Evolutionary conservation across 768 basidiomycete species (phyloP).

Genomic region (Ramaria sp.): DNA sequence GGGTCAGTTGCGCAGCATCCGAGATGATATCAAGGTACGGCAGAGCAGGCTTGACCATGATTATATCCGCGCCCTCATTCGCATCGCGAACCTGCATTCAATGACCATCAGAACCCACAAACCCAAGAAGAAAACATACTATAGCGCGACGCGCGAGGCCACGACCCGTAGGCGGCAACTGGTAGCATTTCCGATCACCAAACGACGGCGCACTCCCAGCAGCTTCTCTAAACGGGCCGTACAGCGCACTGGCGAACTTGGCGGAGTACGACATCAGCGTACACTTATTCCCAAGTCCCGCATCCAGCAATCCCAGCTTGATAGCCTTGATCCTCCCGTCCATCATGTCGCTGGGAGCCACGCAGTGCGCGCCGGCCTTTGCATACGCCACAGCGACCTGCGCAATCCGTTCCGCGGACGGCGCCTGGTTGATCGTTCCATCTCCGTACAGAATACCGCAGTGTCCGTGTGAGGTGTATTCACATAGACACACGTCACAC

Average conservation of each 20-base stretch:
- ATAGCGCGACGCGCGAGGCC: conserved; percentile 91
- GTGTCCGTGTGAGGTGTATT: conserved; percentile 97
- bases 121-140: conserved; percentile 34
- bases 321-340: conserved; percentile 89
- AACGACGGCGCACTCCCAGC: conserved; percentile 93
- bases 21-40: conserved; percentile 96
- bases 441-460: conserved; percentile 74
- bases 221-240: conserved; percentile 99
- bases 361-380: conserved; percentile 91
- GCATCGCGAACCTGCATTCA: conserved; percentile 73
- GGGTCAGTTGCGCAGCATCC: conserved; percentile 71
- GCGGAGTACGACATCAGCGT: conserved; percentile 96
- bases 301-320: conserved; percentile 75
- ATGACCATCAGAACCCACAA: not conserved
- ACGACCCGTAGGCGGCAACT: conserved; percentile 79
- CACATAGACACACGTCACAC: conserved; percentile 96
- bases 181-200: conserved; percentile 96
- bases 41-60: conserved; percentile 97
- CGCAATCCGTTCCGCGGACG: conserved; percentile 81
- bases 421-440: conserved; percentile 64
- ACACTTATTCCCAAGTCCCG: conserved; percentile 77
- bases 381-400: conserved; percentile 91
- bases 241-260: conserved; percentile 91
- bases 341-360: conserved; percentile 99
- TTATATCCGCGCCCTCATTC: conserved; percentile 88